Percentiles rank a stretch among this genome's conserved stretches.
These are phyloP conservation scores for Colletotrichum cordylinicola DNA, from an alignment of 2,329 filamentous ascomycete species.

Conservation along the genomic window DNA sequence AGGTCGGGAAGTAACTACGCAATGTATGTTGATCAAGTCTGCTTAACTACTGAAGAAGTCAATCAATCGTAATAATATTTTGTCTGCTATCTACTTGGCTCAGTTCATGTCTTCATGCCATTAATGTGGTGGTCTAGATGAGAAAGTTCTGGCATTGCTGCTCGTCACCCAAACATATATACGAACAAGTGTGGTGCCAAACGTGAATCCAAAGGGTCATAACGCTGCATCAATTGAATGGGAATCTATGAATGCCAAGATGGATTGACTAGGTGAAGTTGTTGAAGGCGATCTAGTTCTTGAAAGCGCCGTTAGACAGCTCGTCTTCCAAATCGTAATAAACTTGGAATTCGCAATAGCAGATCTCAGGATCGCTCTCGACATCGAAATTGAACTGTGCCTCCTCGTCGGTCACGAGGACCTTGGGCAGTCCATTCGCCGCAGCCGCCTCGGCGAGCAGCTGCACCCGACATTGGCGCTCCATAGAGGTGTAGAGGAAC, in stretches of 20 bases:
- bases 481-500: constrained; percentile 71
- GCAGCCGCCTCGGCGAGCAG: constrained; percentile 62
- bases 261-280: neutral
- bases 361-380: constrained; percentile 24
- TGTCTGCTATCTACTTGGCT: neutral
- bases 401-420: constrained; percentile 46
- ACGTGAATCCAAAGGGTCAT: neutral
- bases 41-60: neutral
- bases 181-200: neutral
- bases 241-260: neutral
- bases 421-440: constrained; percentile 36
- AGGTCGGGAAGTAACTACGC: neutral
- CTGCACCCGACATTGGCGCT: constrained; percentile 71
- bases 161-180: neutral
- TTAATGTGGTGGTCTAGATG: neutral
- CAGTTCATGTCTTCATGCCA: neutral
- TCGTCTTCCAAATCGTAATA: constrained; percentile 25
- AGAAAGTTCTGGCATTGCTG: neutral
- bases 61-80: neutral
- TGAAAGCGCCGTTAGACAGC: constrained; percentile 10
- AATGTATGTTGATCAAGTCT: neutral
- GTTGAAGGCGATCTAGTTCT: neutral
- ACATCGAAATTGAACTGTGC: constrained; percentile 36
- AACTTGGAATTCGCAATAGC: constrained; percentile 25
- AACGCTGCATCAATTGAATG: neutral